Evolutionary conservation across 768 basidiomycete species (phyloP).

Genomic region (Mrakia frigida): DNA sequence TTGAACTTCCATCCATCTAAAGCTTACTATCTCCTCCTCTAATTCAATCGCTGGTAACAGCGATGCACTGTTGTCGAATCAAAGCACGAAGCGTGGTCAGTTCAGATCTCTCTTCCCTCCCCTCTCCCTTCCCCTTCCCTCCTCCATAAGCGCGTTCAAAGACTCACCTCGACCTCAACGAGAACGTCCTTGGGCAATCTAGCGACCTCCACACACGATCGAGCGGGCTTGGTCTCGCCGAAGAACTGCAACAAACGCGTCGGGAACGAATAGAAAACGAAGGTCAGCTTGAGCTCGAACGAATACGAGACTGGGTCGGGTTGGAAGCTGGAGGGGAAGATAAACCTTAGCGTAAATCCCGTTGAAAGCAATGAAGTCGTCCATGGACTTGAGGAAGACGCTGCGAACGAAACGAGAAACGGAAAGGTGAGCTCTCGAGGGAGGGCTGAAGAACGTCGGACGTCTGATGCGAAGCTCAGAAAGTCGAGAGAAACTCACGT

Average conservation of each 20-base stretch:
- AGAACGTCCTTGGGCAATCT: slow-evolving; percentile 85
- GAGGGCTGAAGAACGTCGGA: background rate
- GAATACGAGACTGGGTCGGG: background rate
- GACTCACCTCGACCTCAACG: slow-evolving; percentile 69
- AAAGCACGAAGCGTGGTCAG: background rate
- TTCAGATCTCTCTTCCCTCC: background rate
- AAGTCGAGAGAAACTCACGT: slow-evolving; percentile 55
- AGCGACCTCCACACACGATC: slow-evolving; percentile 77
- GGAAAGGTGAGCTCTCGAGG: background rate
- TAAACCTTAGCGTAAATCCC: slow-evolving; percentile 23
- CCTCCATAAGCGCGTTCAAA: background rate
- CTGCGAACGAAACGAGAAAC: background rate
- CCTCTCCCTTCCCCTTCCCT: background rate
- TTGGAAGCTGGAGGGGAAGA: background rate
- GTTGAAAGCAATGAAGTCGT: slow-evolving; percentile 61
- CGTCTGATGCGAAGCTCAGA: background rate
- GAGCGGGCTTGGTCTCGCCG: slow-evolving; percentile 83
- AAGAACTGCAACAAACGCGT: slow-evolving; percentile 63
- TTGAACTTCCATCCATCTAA: background rate
- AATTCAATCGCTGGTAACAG: background rate
- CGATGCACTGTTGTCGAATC: background rate
- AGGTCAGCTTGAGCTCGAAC: background rate
- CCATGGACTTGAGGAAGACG: slow-evolving; percentile 84
- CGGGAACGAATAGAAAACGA: slow-evolving; percentile 58
- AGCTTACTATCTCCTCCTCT: background rate